Base-by-base conservation (phyloP, 139 green algal species). In the Deuterostichococcus epilithicus region DNA sequence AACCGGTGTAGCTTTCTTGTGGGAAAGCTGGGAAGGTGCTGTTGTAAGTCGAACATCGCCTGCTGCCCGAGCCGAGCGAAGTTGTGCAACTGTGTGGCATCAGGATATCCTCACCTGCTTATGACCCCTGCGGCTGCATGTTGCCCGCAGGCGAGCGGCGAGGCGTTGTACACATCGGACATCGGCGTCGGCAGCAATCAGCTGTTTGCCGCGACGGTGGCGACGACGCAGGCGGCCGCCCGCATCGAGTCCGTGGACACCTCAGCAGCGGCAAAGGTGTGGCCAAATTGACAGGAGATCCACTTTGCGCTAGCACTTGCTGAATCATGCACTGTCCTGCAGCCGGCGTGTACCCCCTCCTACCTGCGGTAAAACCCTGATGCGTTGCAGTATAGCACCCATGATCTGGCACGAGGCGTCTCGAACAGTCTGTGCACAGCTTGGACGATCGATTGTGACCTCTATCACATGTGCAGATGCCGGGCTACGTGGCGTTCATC, bases 121-220 rank as follows among this genome's bases (percentile, higher is more conserved):
- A 10, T 74, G 5, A 52, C 13, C 10, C 42, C 42, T 8, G 42
- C 8, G 42, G 8, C 44, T 13, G 26, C 4, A 33, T 37, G 2
- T 28, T 73, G 68, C 13, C 32, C 75, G 30, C 84, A 94, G 84
- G 82, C 84, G 26, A 81, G 73, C 26, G 91, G 91, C 3, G 86
- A 92, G 42, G 86, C 88, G 0, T 35, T 81, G 44, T 95, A 92
- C 76, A 80, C 80, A 1, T 83, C 83, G 18, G 89, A 95, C 78
- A 33, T 82, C 22, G 75, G 83, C 4, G 4, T 83, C 0, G 47
- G 73, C 3, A 32, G 38, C 4, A 74, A 70, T 0, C 72, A 80
- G 33, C 83, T 93, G 71, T 88, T 83, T 45, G 87, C 77, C 0
- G 85, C 83, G 1, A 82, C 80, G 30, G 88, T 94, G 6, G 76